These are phyloP conservation scores for Aphanomyces euteiches DNA, from an alignment of 352 stramenopile genomes.

Conservation along the genomic window DNA sequence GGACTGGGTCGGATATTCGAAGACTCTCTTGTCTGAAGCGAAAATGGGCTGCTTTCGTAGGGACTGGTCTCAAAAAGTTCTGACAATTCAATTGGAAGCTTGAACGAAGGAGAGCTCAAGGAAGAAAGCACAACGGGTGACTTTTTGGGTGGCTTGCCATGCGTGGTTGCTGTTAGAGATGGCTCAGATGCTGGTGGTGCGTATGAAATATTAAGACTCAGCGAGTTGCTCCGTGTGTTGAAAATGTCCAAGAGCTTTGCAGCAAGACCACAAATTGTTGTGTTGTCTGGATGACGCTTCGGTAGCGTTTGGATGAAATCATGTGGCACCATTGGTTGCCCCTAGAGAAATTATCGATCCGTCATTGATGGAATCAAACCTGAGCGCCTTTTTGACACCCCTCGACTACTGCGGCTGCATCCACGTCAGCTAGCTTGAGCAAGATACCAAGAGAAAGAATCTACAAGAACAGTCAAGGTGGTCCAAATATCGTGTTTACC, in stretches of 20 bases:
- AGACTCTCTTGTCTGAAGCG: conserved; percentile 2
- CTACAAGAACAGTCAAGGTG: no score
- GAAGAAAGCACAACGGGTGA: conserved; percentile 18
- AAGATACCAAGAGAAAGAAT: conserved; percentile 53
- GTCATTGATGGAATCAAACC: not conserved
- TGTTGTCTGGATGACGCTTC: conserved; percentile 59
- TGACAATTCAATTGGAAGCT: conserved; percentile 4
- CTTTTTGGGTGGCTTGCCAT: conserved; percentile 8
- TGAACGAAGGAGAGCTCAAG: conserved; percentile 3
- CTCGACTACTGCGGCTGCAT: conserved; percentile 46
- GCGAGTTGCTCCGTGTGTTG: conserved; percentile 25
- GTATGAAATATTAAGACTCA: conserved; percentile 18
- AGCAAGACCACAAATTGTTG: conserved; percentile 42
- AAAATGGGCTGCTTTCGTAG: conserved; percentile 9
- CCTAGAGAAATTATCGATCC: conserved; percentile 27
- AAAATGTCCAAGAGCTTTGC: conserved; percentile 47
- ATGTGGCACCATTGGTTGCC: conserved; percentile 67
- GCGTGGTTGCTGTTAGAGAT: not conserved
- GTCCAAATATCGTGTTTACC: not conserved
- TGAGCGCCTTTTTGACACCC: conserved; percentile 61
- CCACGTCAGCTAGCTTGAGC: conserved; percentile 50
- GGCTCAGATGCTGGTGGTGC: not conserved
- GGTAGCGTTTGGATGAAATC: conserved; percentile 77
- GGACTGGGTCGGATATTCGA: not conserved
- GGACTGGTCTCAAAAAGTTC: not conserved